Evolutionary conservation across 306 rosid genomes (phyloP).

Genomic region (Quercus agrifolia): DNA sequence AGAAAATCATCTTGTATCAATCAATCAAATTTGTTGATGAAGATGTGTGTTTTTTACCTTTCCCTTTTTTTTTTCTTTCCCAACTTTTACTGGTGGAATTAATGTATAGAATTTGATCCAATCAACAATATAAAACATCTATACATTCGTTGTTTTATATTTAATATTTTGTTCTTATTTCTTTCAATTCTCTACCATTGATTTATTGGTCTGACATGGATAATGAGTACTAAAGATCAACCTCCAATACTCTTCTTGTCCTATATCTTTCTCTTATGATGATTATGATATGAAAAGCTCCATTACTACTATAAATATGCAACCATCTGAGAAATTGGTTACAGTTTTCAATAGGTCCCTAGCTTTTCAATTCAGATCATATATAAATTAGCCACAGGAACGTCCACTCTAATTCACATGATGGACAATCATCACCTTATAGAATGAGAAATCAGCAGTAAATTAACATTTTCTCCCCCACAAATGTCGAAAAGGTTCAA

Average conservation of each 20-base stretch:
- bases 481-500: conserved; percentile 25
- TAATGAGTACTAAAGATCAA: conserved; percentile 20
- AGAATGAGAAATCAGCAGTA: conserved; percentile 39
- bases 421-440: conserved; percentile 54
- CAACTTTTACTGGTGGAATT: background rate
- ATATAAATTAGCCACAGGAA: conserved; percentile 42
- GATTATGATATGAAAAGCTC: conserved; percentile 26
- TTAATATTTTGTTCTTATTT: background rate
- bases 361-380: conserved; percentile 17
- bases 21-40: background rate
- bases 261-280: conserved; percentile 15
- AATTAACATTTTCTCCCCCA: conserved; percentile 28
- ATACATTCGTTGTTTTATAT: background rate
- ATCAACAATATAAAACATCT: background rate
- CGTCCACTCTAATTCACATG: conserved; percentile 43
- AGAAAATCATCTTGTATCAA: too few species aligned
- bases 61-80: too few species aligned
- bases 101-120: too few species aligned
- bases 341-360: conserved; percentile 26
- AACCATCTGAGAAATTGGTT: conserved; percentile 13
- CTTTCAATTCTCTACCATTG: background rate
- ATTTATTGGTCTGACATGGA: background rate
- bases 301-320: conserved; percentile 5
- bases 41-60: background rate
- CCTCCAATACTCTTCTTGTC: conserved; percentile 15